phyloP scores from a whole-genome alignment of 345 rosid genomes.

The Aquilaria sinensis region DNA sequence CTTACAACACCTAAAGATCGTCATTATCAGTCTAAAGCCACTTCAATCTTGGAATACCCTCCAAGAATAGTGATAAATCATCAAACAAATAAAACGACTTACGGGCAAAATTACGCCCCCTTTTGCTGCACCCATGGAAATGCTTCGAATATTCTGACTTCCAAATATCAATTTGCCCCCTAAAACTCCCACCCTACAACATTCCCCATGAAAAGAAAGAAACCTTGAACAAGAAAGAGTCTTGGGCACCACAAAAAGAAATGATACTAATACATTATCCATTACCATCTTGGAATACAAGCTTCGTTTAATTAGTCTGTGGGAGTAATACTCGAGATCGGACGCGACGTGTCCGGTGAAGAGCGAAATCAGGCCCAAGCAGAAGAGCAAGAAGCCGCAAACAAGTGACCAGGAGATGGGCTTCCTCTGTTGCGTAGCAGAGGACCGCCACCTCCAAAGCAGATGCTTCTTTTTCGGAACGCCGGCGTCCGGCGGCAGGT shows the following conservation, averaged over 20 bases:
- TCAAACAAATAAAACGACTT: slow-evolving; percentile 18
- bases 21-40: slow-evolving; percentile 12
- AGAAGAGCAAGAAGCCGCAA: slow-evolving; percentile 85
- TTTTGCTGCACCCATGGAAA: slow-evolving; percentile 79
- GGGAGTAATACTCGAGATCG: slow-evolving; percentile 96
- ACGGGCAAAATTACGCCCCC: slow-evolving; percentile 65
- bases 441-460: slow-evolving; percentile 45
- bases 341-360: slow-evolving; percentile 93
- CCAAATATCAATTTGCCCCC: slow-evolving; percentile 77
- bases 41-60: neutral
- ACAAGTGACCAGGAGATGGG: slow-evolving; percentile 56
- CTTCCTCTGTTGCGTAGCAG: slow-evolving; percentile 32
- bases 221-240: neutral
- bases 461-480: slow-evolving; percentile 18
- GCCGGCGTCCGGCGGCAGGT: slow-evolving; percentile 45
- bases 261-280: neutral
- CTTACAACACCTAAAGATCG: slow-evolving; percentile 52
- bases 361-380: slow-evolving; percentile 82
- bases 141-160: slow-evolving; percentile 58
- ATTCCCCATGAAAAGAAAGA: neutral
- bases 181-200: slow-evolving; percentile 46
- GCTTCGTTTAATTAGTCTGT: slow-evolving; percentile 55
- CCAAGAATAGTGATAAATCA: neutral
- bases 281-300: slow-evolving; percentile 51
- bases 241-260: slow-evolving; percentile 3